Percentiles rank a stretch among this genome's conserved stretches.
These are phyloP conservation scores for Blastobotrys serpentis DNA, from an alignment of 1,139 yeast species.

Conservation along the genomic window DNA sequence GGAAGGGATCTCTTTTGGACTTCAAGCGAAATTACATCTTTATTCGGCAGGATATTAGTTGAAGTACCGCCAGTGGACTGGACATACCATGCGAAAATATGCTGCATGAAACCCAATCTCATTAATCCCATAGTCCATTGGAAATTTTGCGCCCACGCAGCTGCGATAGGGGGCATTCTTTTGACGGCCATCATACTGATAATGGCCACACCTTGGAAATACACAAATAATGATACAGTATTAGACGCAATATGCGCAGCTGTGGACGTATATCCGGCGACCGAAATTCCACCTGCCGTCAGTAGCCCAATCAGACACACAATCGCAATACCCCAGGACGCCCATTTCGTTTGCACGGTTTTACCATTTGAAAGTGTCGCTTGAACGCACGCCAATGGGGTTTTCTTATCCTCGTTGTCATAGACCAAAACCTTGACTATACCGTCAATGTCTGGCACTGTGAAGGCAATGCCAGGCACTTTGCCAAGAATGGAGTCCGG, in stretches of 20 bases:
- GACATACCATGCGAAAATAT: slow-evolving; percentile 88
- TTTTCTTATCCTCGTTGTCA: slow-evolving; percentile 42
- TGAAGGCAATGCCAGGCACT: slow-evolving; percentile 81
- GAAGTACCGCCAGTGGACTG: slow-evolving; percentile 94
- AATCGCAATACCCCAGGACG: slow-evolving; percentile 96
- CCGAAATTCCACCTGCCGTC: slow-evolving; percentile 82
- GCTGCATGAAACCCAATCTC: slow-evolving; percentile 74
- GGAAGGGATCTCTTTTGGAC: slow-evolving; percentile 56
- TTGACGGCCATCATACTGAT: slow-evolving; percentile 96
- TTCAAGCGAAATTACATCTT: slow-evolving; percentile 63
- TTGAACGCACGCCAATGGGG: slow-evolving; percentile 84
- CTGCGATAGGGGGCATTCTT: slow-evolving; percentile 92
- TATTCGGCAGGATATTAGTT: slow-evolving; percentile 64
- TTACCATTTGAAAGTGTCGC: slow-evolving; percentile 85
- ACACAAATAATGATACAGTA: slow-evolving; percentile 85
- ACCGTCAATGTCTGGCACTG: slow-evolving; percentile 94
- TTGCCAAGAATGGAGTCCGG: slow-evolving; percentile 41
- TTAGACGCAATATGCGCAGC: slow-evolving; percentile 97
- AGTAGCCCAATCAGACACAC: slow-evolving; percentile 83
- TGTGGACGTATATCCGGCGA: slow-evolving; percentile 85
- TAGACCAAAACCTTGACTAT: slow-evolving; percentile 73
- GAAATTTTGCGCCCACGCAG: slow-evolving; percentile 98
- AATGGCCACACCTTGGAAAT: slow-evolving; percentile 91
- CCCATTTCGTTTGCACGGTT: slow-evolving; percentile 92
- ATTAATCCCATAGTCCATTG: slow-evolving; percentile 96